Base-by-base conservation (phyloP, 805 yeast genomes). In the Saturnispora zaruensis region DNA sequence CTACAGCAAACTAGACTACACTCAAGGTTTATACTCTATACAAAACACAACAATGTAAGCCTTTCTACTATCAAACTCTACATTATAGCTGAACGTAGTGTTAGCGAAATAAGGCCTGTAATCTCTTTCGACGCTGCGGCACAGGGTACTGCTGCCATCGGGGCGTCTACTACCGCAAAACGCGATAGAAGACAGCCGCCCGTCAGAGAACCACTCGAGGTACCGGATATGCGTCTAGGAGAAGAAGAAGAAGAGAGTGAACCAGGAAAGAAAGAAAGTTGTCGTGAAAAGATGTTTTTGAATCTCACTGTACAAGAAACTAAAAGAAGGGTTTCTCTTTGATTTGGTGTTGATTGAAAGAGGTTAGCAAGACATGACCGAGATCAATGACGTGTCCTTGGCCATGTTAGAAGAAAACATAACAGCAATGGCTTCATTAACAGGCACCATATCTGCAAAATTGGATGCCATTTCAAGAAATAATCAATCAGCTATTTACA, bases 361-460 rank as follows among this genome's bases (percentile, higher is more conserved):
- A 28, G 32, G 30, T 23, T 21, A 25, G 33, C 7, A n/a, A 21
- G 21, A n/a, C n/a, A 42, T 34, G 43, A 33, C 25, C 21, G 40
- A 32, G 23, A 20, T 81, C 2, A 90, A 85, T 59, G 91, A 84
- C 62, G 89, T 90, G 2, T 96, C 88, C 57, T 81, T 87, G 32
- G 82, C 87, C 2, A 89, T 89, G 4, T 73, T 89, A 30, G 84
- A 87, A 47, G 93, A 85, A 59, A 82, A 84, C 48, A 71, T 90
- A 32, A 65, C 72, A 45, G 75, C 79, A 48, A 77, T 87, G 3
- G 75, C 76, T 37, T 72, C 70, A 18, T 66, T 87, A 38, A 76
- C 88, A 8, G 60, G 65, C 2, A 66, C 75, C 41, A 81, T 89
- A 49, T 70, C 78, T 9, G 66, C 67, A 25, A 79, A 87, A 2